These are phyloP conservation scores for Rusavskia elegans DNA, from an alignment of 495 filamentous ascomycete species.

Conservation along the genomic window DNA sequence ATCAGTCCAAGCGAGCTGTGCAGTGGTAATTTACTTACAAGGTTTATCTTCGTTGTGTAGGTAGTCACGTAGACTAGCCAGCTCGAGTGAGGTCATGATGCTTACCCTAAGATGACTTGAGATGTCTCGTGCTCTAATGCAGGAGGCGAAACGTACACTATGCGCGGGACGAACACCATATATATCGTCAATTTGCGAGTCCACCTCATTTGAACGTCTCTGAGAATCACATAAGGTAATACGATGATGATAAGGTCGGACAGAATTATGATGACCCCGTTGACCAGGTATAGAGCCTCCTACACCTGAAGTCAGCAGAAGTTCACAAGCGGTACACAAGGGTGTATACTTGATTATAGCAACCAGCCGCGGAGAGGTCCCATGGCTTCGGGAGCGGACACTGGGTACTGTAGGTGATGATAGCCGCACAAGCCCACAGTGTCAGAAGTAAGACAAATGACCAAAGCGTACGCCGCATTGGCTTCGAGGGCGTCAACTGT, in stretches of 20 bases:
- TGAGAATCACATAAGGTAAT: constrained; percentile 1
- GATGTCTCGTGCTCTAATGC: not conserved
- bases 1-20: not conserved
- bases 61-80: not conserved
- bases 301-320: not conserved
- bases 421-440: not conserved
- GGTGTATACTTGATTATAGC: not conserved
- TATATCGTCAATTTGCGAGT: constrained; percentile 1
- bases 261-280: constrained; percentile 5
- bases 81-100: not conserved
- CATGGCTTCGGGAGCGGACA: not conserved
- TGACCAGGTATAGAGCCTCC: not conserved
- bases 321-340: not conserved
- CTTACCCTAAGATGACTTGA: not conserved
- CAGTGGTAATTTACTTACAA: not conserved
- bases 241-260: constrained; percentile 7
- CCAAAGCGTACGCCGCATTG: not conserved
- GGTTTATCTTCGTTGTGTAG: not conserved
- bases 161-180: constrained; percentile 1
- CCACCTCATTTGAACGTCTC: constrained; percentile 4
- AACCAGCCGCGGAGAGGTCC: not conserved
- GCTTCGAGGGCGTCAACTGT: not conserved
- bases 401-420: not conserved
- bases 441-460: not conserved
- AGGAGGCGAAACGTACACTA: not conserved